Evolutionary conservation across 176 grass and related monocot species (phyloP).

Genomic region (Dendrocalamus sinicus): DNA sequence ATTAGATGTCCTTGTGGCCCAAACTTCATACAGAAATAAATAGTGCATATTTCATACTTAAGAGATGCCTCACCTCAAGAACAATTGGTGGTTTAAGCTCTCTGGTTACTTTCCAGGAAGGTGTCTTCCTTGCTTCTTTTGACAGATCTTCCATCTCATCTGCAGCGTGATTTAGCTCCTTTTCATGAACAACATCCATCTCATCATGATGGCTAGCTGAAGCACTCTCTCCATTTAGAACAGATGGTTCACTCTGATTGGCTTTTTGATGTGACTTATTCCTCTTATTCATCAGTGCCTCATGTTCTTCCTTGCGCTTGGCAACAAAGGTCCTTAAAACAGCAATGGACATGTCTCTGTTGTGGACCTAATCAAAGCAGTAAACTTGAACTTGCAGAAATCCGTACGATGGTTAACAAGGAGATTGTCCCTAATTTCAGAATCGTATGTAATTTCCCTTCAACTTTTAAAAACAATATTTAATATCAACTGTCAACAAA

Average conservation of each 20-base stretch:
- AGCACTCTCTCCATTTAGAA: conserved; percentile 50
- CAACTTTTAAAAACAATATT: background rate
- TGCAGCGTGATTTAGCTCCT: conserved; percentile 43
- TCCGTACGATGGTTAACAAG: background rate
- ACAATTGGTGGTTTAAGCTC: conserved; percentile 79
- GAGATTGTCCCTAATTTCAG: background rate
- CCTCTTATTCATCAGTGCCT: conserved; percentile 64
- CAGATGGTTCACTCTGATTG: conserved; percentile 29
- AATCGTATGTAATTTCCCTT: background rate
- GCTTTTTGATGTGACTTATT: conserved; percentile 45
- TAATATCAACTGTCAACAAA: conserved; percentile 6
- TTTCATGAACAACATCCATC: conserved; percentile 52
- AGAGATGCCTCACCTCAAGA: conserved; percentile 72
- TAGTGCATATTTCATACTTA: conserved; percentile 4
- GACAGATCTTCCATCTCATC: conserved; percentile 39
- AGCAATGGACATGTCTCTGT: conserved; percentile 97
- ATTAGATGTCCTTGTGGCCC: background rate
- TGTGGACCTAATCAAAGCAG: conserved; percentile 78
- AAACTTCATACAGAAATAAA: conserved; percentile 7
- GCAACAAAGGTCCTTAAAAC: conserved; percentile 81
- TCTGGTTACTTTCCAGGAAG: conserved; percentile 59
- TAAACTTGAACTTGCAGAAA: conserved; percentile 18
- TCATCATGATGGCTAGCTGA: conserved; percentile 45
- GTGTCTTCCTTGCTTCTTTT: conserved; percentile 51
- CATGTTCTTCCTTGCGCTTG: conserved; percentile 88